Base-by-base conservation (phyloP, 129 eudicot genomes). In the Helianthus annuus region DNA sequence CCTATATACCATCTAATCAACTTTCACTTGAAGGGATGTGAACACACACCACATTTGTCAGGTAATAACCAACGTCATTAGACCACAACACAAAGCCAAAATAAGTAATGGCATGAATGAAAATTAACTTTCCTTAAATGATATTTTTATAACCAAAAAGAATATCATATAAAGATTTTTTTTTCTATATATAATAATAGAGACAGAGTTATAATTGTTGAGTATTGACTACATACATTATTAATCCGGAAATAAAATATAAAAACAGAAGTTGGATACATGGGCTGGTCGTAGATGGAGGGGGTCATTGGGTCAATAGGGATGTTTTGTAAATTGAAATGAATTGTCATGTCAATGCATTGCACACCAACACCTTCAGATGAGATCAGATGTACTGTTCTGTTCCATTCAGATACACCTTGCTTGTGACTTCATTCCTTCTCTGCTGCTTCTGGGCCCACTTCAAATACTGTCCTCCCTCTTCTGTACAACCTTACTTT, bases 301-400 rank as follows among this genome's bases (percentile, higher is more conserved):
- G 11, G 58, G 46, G 51, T 27, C 32, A 27, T 27, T 17, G 62
- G 70, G 71, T 75, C 72, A 65, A 65, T 40, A 62, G 71, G 76
- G 71, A 62, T 77, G 76, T 61, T 77, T 69, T 70, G 64, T 71
- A 77, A 67, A 69, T 40, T 49, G 70, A 44, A 77, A 62, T 70
- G 81, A 77, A 6, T 62, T 70, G 81, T 77, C 71, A 49, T 69
- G 76, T 77, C 80, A 76, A 11, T 51, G 10, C 17, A 32, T 59
- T 59, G 70, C 54, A 70, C 70, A 58, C 76, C 70, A 77, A 61
- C 66, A 77, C 66, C 55, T 76, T 68, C 64, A 76, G 64, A 73
- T 62, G 52, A 56, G 9, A 61, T 34, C 39, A 40, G 53, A 51
- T 38, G 78, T 74, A 74, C 80, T 67, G 59, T 55, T 55, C 48